These are phyloP conservation scores for Daucus carota DNA, from an alignment of 129 eudicot species.

Conservation along the genomic window DNA sequence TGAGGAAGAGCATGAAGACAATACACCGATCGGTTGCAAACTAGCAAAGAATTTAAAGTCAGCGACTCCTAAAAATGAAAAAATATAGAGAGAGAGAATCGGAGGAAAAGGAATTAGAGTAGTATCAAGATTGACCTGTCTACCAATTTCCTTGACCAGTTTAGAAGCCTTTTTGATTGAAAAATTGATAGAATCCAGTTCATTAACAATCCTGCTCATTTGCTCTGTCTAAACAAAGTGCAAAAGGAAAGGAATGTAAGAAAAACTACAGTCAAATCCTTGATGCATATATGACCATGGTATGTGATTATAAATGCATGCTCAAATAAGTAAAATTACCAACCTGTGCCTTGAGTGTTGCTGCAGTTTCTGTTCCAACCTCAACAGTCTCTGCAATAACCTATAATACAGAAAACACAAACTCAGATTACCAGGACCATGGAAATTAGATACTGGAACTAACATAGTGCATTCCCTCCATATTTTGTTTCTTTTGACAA, in stretches of 20 bases:
- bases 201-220: slow-evolving; percentile 94
- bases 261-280: slow-evolving; percentile 11
- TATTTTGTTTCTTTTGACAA: neutral
- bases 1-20: slow-evolving; percentile 85
- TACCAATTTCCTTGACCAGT: slow-evolving; percentile 95
- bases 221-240: slow-evolving; percentile 73
- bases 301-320: slow-evolving; percentile 8
- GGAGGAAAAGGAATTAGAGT: slow-evolving; percentile 15
- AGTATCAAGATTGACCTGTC: slow-evolving; percentile 83
- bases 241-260: slow-evolving; percentile 4
- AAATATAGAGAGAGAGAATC: neutral
- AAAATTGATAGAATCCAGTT: slow-evolving; percentile 86
- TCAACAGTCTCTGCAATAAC: slow-evolving; percentile 75
- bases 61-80: slow-evolving; percentile 20
- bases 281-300: neutral
- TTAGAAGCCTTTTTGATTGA: slow-evolving; percentile 93
- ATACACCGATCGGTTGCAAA: slow-evolving; percentile 96
- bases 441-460: neutral
- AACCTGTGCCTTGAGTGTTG: slow-evolving; percentile 92
- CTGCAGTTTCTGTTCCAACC: slow-evolving; percentile 94
- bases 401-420: slow-evolving; percentile 29
- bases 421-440: neutral
- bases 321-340: slow-evolving; percentile 9
- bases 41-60: slow-evolving; percentile 31
- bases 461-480: neutral